phyloP scores from a whole-genome alignment of 1,139 yeast genomes.

The Pichia sp. region DNA sequence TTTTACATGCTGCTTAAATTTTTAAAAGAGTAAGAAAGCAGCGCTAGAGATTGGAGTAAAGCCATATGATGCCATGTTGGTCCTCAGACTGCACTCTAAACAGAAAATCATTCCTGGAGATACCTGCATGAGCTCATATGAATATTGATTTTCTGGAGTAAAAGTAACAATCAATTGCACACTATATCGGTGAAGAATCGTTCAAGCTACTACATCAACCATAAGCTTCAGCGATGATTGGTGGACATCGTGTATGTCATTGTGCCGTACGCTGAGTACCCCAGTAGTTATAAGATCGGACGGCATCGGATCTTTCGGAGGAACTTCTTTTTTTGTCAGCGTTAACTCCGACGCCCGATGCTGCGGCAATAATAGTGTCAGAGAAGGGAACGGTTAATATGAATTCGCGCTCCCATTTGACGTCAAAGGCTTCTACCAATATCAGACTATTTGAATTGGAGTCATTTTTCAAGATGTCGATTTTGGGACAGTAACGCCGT shows the following conservation, averaged over 20 bases:
- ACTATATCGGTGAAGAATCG: not conserved
- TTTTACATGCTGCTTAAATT: not conserved
- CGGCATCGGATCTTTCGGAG: not conserved
- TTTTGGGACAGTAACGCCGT: constrained; percentile 1
- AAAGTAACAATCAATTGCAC: not conserved
- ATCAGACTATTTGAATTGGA: not conserved
- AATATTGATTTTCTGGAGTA: not conserved
- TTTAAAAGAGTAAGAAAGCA: not conserved
- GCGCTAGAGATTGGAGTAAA: not conserved
- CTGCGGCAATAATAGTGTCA: not conserved
- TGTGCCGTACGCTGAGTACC: not conserved
- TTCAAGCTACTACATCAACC: not conserved
- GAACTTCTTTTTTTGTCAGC: not conserved
- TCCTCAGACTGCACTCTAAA: not conserved
- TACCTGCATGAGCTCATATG: not conserved
- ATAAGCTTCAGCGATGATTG: not conserved
- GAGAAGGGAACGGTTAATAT: not conserved
- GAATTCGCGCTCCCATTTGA: not conserved
- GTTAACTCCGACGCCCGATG: not conserved
- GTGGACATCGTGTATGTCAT: not conserved
- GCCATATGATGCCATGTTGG: not conserved
- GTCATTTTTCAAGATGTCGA: not conserved
- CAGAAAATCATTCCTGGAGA: not conserved
- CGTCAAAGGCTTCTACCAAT: not conserved
- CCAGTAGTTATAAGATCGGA: not conserved